Evolutionary conservation across 768 basidiomycete species (phyloP).

Genomic region (Mycena leptocephala): DNA sequence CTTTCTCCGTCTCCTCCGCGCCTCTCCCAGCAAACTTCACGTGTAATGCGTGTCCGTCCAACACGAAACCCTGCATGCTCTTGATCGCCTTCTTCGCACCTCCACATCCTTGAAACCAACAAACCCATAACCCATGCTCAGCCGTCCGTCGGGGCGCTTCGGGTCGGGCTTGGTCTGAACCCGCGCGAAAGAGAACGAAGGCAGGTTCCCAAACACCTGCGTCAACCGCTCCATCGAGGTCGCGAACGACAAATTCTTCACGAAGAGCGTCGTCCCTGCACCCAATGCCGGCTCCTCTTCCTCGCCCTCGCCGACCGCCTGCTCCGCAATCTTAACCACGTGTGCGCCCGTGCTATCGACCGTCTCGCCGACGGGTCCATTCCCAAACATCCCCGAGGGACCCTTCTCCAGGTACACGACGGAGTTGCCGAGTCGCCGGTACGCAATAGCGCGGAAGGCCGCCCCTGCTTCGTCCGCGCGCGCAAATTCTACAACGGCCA

Average conservation of each 20-base stretch:
- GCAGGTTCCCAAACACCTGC: slow-evolving; percentile 80
- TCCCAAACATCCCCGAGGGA: slow-evolving; percentile 86
- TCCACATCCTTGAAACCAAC: slow-evolving; percentile 89
- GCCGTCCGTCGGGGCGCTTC: slow-evolving; percentile 72
- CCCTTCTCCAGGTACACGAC: slow-evolving; percentile 96
- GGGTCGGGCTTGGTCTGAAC: slow-evolving; percentile 94
- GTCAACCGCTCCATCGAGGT: slow-evolving; percentile 85
- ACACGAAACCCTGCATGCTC: slow-evolving; percentile 84
- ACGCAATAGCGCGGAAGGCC: slow-evolving; percentile 89
- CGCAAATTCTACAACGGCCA: slow-evolving; percentile 93
- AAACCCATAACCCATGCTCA: slow-evolving; percentile 98
- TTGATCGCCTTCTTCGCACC: slow-evolving; percentile 81
- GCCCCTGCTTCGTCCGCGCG: slow-evolving; percentile 77
- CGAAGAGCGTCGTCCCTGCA: slow-evolving; percentile 88
- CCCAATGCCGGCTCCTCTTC: slow-evolving; percentile 65
- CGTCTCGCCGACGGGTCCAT: slow-evolving; percentile 47
- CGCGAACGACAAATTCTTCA: slow-evolving; percentile 97
- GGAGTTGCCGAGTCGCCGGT: slow-evolving; percentile 90
- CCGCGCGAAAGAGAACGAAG: slow-evolving; percentile 89
- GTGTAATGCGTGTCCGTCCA: slow-evolving; percentile 90
- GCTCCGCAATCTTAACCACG: slow-evolving; percentile 62
- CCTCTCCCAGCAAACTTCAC: slow-evolving; percentile 93
- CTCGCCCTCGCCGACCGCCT: slow-evolving; percentile 48
- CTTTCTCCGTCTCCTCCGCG: slow-evolving; percentile 67
- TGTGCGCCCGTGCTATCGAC: slow-evolving; percentile 25